phyloP scores from a whole-genome alignment of 2,329 filamentous ascomycete genomes.

The Lithohypha guttulata region DNA sequence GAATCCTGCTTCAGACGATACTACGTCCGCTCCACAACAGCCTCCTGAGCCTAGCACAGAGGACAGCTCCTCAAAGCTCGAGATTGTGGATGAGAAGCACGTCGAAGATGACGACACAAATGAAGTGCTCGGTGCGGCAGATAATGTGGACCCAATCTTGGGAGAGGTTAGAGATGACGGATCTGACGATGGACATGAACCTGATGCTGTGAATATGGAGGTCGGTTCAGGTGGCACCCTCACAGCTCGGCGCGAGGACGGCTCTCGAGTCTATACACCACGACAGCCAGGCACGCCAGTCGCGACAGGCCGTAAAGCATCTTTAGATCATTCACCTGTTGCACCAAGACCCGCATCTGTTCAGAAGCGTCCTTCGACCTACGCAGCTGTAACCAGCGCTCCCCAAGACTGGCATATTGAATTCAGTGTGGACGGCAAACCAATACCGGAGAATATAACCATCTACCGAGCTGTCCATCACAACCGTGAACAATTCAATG shows the following conservation, averaged over 20 bases:
- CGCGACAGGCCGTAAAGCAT: slow-evolving; percentile 6
- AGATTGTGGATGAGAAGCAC: slow-evolving; percentile 87
- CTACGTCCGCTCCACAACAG: slow-evolving; percentile 40
- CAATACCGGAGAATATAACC: slow-evolving; percentile 82
- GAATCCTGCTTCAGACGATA: slow-evolving; percentile 31
- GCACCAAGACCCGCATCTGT: slow-evolving; percentile 28
- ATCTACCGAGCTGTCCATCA: slow-evolving; percentile 90
- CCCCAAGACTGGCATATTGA: slow-evolving; percentile 97
- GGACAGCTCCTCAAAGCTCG: slow-evolving; percentile 58
- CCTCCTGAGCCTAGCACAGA: slow-evolving; percentile 50
- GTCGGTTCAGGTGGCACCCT: slow-evolving; percentile 77
- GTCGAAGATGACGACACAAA: slow-evolving; percentile 59
- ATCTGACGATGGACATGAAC: slow-evolving; percentile 63
- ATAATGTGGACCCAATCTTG: slow-evolving; percentile 73
- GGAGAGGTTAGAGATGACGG: slow-evolving; percentile 81
- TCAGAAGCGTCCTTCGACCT: slow-evolving; percentile 41
- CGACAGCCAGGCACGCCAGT: slow-evolving; percentile 45
- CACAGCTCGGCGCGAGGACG: slow-evolving; percentile 84
- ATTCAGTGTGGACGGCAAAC: slow-evolving; percentile 75
- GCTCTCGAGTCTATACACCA: slow-evolving; percentile 74
- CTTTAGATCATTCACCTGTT: slow-evolving; percentile 20
- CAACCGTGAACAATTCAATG: slow-evolving; percentile 49
- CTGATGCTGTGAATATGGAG: slow-evolving; percentile 83
- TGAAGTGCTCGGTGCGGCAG: slow-evolving; percentile 35
- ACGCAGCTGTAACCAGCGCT: slow-evolving; percentile 67